Evolutionary conservation across 768 basidiomycete genomes (phyloP).

Genomic region (Pleurotus sapidus): DNA sequence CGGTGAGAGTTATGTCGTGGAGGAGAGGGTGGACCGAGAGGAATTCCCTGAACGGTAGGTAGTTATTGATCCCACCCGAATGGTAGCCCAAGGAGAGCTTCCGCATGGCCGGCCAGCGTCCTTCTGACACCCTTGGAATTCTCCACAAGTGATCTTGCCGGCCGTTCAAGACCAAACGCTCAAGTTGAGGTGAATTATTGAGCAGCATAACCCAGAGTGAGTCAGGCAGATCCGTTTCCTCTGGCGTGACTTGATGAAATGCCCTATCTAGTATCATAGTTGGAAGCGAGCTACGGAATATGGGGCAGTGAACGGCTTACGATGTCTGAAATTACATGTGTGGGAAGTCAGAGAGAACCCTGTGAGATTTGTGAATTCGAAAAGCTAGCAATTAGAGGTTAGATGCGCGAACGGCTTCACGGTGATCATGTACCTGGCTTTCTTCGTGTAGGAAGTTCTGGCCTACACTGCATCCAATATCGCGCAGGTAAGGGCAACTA

Average conservation of each 20-base stretch:
- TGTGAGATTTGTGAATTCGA: slow-evolving; percentile 60
- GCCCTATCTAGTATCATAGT: background rate
- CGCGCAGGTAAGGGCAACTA: slow-evolving; percentile 66
- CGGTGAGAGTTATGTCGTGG: slow-evolving; percentile 46
- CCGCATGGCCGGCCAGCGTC: slow-evolving; percentile 65
- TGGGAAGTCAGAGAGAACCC: slow-evolving; percentile 52
- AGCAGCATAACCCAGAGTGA: slow-evolving; percentile 73
- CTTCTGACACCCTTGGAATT: slow-evolving; percentile 48
- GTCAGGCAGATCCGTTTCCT: slow-evolving; percentile 46
- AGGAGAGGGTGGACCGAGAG: slow-evolving; percentile 62
- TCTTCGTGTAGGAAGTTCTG: slow-evolving; percentile 49
- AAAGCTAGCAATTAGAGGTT: slow-evolving; percentile 41
- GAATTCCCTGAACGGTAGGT: slow-evolving; percentile 62
- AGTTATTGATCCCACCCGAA: slow-evolving; percentile 27
- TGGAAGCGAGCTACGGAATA: background rate
- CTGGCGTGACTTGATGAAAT: slow-evolving; percentile 6
- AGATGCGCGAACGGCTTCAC: background rate
- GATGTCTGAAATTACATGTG: slow-evolving; percentile 5
- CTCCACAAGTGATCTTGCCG: slow-evolving; percentile 6
- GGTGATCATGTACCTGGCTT: slow-evolving; percentile 51
- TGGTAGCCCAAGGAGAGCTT: slow-evolving; percentile 52
- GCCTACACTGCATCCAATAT: slow-evolving; percentile 65
- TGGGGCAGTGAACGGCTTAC: background rate
- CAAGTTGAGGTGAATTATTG: slow-evolving; percentile 57
- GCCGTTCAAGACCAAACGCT: slow-evolving; percentile 59